Evolutionary conservation across 2,329 filamentous ascomycete species (phyloP), one percentile per base, ranked within the genome.

Genomic region (Fusarium algeriense): DNA sequence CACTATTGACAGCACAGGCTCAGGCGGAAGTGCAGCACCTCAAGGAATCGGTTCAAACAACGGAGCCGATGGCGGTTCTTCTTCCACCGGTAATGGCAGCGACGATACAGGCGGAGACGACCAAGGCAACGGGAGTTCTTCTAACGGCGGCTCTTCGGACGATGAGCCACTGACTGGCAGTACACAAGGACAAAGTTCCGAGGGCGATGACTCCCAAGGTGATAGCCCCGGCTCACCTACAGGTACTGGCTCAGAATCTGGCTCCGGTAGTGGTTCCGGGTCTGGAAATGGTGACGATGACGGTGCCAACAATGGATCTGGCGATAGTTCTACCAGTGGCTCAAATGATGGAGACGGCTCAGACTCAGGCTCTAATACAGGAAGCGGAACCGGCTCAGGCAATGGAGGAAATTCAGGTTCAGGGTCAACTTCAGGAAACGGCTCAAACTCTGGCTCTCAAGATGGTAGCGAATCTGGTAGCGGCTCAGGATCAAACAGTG

Each of bases 121-220:
- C 0, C 34, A 49, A n/a, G 17, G 34, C 10, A 45, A 9, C 5
- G 44, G 20, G 2, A 13, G 14, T 13, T 37, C 60, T n/a, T 35
- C 45, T 6, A 30, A 65, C 11, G 38, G 44, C 7, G 58, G 14
- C 5, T 23, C 35, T 32, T 62, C 53, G n/a, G n/a, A 11, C 2
- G 37, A 34, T 14, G 37, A 23, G 7, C 6, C 57, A 2, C 49
- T 63, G 38, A 46, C 20, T 17, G 63, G 63, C 1, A 54, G 62
- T n/a, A 38, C n/a, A 23, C 63, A 67, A 43, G 56, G 56, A 10
- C n/a, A 50, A 23, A 56, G 56, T 7, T 38, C 63, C 10, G 56
- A 28, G 4, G 40, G 15, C 30, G 43, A 37, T 19, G 35, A 4
- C 8, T 19, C 38, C 8, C 38, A n/a, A 11, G 50, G 32, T 4